A percentile compares a stretch with the other conserved stretches of the same genome.
These are phyloP conservation scores for Pezicula carpinea DNA, from an alignment of 2,329 filamentous ascomycete species.

Conservation along the genomic window DNA sequence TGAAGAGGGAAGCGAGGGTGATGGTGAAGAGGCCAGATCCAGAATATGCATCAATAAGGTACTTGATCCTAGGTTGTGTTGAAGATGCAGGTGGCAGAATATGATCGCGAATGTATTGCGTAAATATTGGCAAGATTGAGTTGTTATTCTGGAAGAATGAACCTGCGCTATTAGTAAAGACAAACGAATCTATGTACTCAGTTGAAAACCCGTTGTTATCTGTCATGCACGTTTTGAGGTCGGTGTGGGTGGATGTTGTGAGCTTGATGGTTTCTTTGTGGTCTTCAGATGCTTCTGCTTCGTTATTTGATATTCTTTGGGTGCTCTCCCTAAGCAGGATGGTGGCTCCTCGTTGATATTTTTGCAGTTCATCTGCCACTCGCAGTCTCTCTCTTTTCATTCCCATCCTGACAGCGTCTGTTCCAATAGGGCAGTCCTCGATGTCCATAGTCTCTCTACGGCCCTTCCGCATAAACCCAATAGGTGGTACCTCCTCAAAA, in stretches of 20 bases:
- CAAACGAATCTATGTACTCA: slow-evolving; percentile 78
- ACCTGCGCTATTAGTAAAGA: slow-evolving; percentile 87
- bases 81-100: slow-evolving; percentile 53
- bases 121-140: slow-evolving; percentile 85
- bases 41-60: slow-evolving; percentile 96
- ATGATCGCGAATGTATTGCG: slow-evolving; percentile 76
- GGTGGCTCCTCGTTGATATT: slow-evolving; percentile 79
- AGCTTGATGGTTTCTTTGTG: slow-evolving; percentile 23
- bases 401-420: slow-evolving; percentile 74
- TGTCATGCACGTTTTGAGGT: slow-evolving; percentile 85
- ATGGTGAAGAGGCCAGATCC: slow-evolving; percentile 97
- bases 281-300: slow-evolving; percentile 22
- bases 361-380: slow-evolving; percentile 63
- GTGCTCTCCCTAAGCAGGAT: slow-evolving; percentile 87
- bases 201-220: slow-evolving; percentile 77
- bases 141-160: slow-evolving; percentile 99
- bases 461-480: slow-evolving; percentile 91
- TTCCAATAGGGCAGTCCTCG: slow-evolving; percentile 95
- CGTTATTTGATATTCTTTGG: slow-evolving; percentile 52
- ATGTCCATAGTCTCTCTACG: slow-evolving; percentile 79
- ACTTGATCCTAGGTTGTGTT: slow-evolving; percentile 53
- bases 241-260: slow-evolving; percentile 50
- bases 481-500: slow-evolving; percentile 65
- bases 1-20: slow-evolving; percentile 80
- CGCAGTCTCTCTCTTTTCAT: slow-evolving; percentile 74